These are phyloP conservation scores for Sequoia sempervirens DNA, from an alignment of 75 land plant genomes.

Conservation along the genomic window DNA sequence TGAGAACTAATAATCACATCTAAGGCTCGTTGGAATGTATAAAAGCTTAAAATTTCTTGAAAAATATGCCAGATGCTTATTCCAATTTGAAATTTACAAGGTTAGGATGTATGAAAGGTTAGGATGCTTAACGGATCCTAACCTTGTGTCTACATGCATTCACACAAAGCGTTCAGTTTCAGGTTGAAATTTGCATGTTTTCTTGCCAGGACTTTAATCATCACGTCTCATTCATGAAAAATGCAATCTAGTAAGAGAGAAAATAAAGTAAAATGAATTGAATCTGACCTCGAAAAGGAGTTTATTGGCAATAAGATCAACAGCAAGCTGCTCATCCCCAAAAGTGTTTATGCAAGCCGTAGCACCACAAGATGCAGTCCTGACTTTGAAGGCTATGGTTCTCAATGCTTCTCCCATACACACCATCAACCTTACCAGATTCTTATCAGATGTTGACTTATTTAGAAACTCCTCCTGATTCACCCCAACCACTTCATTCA, in stretches of 20 bases:
- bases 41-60: too few relatives aligned
- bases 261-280: background rate
- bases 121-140: too few relatives aligned
- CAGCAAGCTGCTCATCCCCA: conserved; percentile 97
- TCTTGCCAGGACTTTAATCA: background rate
- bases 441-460: conserved; percentile 75
- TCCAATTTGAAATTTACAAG: too few relatives aligned
- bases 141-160: background rate
- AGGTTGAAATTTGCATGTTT: background rate
- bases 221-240: background rate
- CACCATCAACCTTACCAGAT: conserved; percentile 63
- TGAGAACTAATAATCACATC: too few relatives aligned
- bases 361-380: conserved; percentile 95
- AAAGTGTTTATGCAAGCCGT: conserved; percentile 95
- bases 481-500: background rate
- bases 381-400: conserved; percentile 92
- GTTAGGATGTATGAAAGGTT: too few relatives aligned
- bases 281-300: conserved; percentile 87
- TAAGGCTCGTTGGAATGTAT: too few relatives aligned
- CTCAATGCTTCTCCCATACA: conserved; percentile 95
- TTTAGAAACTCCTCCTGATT: conserved; percentile 81
- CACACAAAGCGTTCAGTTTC: background rate
- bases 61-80: too few relatives aligned
- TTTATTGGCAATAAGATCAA: conserved; percentile 91
- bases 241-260: background rate